Conservation (phyloP, 257 asterid genomes). For the Plantago ovata region DNA sequence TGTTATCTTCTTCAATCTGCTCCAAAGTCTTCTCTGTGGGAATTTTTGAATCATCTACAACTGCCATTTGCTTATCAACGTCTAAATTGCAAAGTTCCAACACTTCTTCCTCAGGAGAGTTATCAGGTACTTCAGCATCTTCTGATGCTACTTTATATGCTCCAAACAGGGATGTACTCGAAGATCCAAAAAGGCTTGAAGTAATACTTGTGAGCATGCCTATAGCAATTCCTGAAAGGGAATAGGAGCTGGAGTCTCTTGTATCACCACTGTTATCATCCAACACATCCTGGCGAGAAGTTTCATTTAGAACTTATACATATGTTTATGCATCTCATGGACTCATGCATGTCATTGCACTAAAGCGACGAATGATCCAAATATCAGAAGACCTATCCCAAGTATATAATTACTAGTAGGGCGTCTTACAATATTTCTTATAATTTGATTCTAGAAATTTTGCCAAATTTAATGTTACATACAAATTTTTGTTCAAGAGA, state of each 20-base stretch:
- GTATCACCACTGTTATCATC: constrained; percentile 26
- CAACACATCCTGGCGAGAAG: constrained; percentile 39
- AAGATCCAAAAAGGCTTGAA: constrained; percentile 50
- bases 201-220: constrained; percentile 48
- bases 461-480: no score
- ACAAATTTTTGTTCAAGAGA: no score
- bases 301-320: constrained; percentile 11
- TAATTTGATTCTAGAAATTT: no score
- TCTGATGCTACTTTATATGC: constrained; percentile 41
- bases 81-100: constrained; percentile 37
- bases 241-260: constrained; percentile 35
- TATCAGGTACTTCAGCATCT: constrained; percentile 20
- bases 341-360: no score
- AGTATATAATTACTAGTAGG: not conserved
- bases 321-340: not conserved
- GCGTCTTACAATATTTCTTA: no score
- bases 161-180: constrained; percentile 39
- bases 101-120: constrained; percentile 35
- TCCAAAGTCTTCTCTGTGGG: constrained; percentile 25
- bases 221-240: constrained; percentile 58
- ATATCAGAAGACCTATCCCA: no score
- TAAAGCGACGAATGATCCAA: no score
- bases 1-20: constrained; percentile 31
- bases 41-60: constrained; percentile 24
- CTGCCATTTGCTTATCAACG: constrained; percentile 23